Base-by-base conservation (phyloP, 257 asterid genomes). In the Thymus mandschuricus region DNA sequence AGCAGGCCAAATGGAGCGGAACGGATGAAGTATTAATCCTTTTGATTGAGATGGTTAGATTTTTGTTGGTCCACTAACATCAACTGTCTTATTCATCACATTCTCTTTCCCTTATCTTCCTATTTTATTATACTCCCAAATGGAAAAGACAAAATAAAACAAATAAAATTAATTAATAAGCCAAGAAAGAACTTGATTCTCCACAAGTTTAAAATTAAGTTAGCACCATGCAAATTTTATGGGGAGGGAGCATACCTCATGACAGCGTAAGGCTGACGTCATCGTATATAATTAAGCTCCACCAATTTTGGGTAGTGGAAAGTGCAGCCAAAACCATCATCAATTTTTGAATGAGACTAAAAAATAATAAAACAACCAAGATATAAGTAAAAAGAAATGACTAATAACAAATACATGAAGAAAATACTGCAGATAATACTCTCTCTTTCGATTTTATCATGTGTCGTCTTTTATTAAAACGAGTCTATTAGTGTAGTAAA, bases 181-280 rank as follows among this genome's bases (percentile, higher is more conserved):
- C 0, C 9, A 10, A 57, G 40, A 3, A 57, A 30, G 9, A 31
- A 57, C 8, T 30, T 9, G 43, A 57, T 10, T 30, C 9, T 57
- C n/a, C 10, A 57, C 49, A 44, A 44, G 3, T 9, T 44, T 7
- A 41, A 34, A 21, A 7, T 54, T 3, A n/a, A n/a, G 29, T 2
- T 51, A 51, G 13, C 6, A 7, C 33, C 35, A 72, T 7, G 8
- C 50, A 38, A 38, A 38, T 64, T 31, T 34, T 44, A 33, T 9
- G 50, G 6, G 13, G 48, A 38, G 31, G n/a, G 75, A 41, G 49
- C 10, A 60, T 52, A 78, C 89, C 96, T 88, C 92, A 85, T 74
- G 82, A 75, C 67, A 71, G 81, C 96, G 83, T 84, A 82, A 58
- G 83, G 68, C 28, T 88, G 88, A 85, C 78, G 89, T 87, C 91